phyloP scores from a whole-genome alignment of 192 early-diverging fungal species.

The Entrophospora sp. region DNA sequence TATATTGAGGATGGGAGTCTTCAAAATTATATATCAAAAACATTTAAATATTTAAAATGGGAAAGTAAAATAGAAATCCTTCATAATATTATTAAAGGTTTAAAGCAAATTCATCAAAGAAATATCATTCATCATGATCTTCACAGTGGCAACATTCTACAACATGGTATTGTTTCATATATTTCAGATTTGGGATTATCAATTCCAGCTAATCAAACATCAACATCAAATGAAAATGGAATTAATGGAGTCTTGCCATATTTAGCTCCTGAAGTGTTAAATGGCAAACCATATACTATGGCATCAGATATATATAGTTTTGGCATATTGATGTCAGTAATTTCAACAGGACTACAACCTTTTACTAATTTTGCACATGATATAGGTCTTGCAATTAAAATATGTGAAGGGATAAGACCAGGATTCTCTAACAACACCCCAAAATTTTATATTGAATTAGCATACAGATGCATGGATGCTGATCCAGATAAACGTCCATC shows the following conservation, averaged over 20 bases:
- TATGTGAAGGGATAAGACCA: slow-evolving; percentile 1
- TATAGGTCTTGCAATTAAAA: neutral
- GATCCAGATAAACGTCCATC: neutral
- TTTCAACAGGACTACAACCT: neutral
- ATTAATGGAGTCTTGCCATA: slow-evolving; percentile 6
- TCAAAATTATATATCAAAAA: slow-evolving; percentile 27
- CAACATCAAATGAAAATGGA: neutral
- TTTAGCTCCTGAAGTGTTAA: slow-evolving; percentile 10
- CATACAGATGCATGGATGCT: neutral
- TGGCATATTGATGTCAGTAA: slow-evolving; percentile 12
- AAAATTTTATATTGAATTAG: neutral
- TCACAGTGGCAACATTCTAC: neutral
- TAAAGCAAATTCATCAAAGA: slow-evolving; percentile 28
- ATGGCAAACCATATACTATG: neutral
- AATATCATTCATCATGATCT: slow-evolving; percentile 30
- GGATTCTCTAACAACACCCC: neutral
- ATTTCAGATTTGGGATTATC: neutral
- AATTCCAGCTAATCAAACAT: neutral
- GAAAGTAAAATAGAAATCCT: slow-evolving; percentile 25
- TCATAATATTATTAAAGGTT: slow-evolving; percentile 24
- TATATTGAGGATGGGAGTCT: slow-evolving; percentile 25
- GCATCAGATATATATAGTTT: slow-evolving; percentile 19
- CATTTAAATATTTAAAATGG: slow-evolving; percentile 26
- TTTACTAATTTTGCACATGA: neutral
- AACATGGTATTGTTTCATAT: neutral